Conservation (phyloP, 202 grass and related monocot species). For the Brachypodium distachyon region DNA sequence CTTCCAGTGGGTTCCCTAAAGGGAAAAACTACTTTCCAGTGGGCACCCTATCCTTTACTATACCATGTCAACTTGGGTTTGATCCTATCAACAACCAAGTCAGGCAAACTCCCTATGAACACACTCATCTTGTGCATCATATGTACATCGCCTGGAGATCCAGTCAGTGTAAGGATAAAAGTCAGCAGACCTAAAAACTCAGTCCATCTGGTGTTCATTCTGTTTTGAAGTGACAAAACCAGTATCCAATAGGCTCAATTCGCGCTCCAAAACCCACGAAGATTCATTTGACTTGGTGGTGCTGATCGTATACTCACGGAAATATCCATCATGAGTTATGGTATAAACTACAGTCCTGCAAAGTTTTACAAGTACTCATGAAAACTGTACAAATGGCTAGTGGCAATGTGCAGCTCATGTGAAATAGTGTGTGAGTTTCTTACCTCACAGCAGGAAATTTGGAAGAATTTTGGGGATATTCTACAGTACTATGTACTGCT, state of each 20-base stretch:
- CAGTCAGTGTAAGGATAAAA: neutral
- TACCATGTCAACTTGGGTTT: neutral
- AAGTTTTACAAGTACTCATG: neutral
- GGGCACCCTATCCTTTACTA: neutral
- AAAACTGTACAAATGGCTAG: neutral
- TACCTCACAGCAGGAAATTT: slow-evolving; percentile 57
- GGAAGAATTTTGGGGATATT: slow-evolving; percentile 58
- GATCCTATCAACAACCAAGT: neutral
- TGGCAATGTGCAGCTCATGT: neutral
- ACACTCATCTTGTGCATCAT: neutral
- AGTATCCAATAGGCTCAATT: slow-evolving; percentile 41
- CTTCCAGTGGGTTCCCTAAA: neutral
- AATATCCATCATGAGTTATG: slow-evolving; percentile 66
- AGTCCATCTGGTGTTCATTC: neutral
- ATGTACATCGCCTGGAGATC: neutral
- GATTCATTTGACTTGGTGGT: slow-evolving; percentile 19
- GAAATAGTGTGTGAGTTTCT: neutral
- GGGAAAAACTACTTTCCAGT: too few relatives aligned
- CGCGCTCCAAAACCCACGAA: slow-evolving; percentile 14
- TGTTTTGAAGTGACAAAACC: neutral
- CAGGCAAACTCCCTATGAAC: neutral
- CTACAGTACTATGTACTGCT: slow-evolving; percentile 43
- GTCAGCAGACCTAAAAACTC: neutral
- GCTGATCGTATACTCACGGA: slow-evolving; percentile 54
- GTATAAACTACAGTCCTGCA: slow-evolving; percentile 60